Evolutionary conservation across 176 grass and related monocot genomes (phyloP).

Genomic region (Cenchrus americanus): DNA sequence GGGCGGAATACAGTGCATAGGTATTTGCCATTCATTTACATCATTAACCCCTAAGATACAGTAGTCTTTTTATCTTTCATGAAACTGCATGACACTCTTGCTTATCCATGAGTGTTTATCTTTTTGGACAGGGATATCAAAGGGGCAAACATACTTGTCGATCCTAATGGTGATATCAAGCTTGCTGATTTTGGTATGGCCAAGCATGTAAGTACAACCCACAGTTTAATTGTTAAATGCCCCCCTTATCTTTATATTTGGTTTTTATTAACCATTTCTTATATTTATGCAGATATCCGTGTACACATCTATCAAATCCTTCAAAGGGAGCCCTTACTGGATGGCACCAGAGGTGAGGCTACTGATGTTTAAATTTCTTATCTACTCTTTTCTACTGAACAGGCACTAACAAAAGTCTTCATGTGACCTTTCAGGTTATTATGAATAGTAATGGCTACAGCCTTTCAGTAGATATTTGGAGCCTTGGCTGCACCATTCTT

Average conservation of each 20-base stretch:
- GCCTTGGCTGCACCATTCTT: conserved; percentile 96
- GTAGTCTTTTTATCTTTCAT: conserved; percentile 5
- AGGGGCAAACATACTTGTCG: conserved; percentile 98
- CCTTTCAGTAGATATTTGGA: conserved; percentile 99
- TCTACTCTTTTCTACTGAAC: neutral
- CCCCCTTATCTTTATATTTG: neutral
- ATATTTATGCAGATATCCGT: conserved; percentile 66
- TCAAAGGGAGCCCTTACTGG: conserved; percentile 99
- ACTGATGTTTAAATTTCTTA: neutral
- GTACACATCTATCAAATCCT: conserved; percentile 87
- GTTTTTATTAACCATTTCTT: conserved; percentile 30
- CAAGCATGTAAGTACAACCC: conserved; percentile 75
- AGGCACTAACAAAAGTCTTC: neutral
- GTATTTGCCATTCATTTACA: conserved; percentile 49
- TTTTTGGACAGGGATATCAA: conserved; percentile 80
- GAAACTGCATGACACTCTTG: conserved; percentile 7
- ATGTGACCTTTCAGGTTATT: conserved; percentile 67
- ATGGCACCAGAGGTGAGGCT: conserved; percentile 94
- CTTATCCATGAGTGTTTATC: conserved; percentile 24
- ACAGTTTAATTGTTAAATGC: neutral
- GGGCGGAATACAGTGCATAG: conserved; percentile 93
- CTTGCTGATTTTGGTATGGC: conserved; percentile 99
- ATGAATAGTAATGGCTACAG: conserved; percentile 97
- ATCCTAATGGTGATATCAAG: conserved; percentile 93
- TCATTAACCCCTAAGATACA: neutral